These are phyloP conservation scores for Endocladia muricata DNA, from an alignment of 31 red algal species.

Conservation along the genomic window DNA sequence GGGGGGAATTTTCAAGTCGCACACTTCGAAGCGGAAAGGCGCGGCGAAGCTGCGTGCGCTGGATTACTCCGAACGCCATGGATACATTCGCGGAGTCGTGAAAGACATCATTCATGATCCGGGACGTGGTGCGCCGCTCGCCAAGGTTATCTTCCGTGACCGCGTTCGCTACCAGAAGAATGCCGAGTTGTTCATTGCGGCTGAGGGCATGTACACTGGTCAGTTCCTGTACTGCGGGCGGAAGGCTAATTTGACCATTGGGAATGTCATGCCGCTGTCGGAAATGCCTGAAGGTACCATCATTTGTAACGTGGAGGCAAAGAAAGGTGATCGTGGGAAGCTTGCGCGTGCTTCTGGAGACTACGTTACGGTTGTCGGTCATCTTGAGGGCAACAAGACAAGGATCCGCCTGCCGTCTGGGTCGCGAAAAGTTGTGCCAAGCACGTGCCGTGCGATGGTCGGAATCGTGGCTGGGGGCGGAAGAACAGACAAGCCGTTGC, in stretches of 20 bases:
- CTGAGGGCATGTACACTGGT: conserved; percentile 99
- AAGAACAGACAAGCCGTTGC: conserved; percentile 97
- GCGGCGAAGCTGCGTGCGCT: conserved; percentile 85
- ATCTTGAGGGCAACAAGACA: conserved; percentile 92
- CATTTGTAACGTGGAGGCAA: conserved; percentile 97
- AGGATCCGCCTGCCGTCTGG: conserved; percentile 95
- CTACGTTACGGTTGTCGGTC: conserved; percentile 93
- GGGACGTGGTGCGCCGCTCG: conserved; percentile 96
- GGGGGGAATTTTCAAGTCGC: conserved; percentile 96
- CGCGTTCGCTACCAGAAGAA: conserved; percentile 81
- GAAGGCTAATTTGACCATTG: conserved; percentile 92
- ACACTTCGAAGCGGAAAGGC: conserved; percentile 90
- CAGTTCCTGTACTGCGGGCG: conserved; percentile 95
- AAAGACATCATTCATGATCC: conserved; percentile 98
- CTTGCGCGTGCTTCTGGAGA: conserved; percentile 86
- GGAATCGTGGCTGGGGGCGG: conserved; percentile 97
- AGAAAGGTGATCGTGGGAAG: conserved; percentile 95
- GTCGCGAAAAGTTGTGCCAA: conserved; percentile 86
- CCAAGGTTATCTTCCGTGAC: conserved; percentile 94
- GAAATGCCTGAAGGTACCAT: conserved; percentile 98
- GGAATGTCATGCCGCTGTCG: conserved; percentile 92
- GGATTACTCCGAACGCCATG: conserved; percentile 95
- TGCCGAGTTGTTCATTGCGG: conserved; percentile 84
- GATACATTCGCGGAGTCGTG: conserved; percentile 94
- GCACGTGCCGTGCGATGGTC: conserved; percentile 87